Percentiles rank a stretch among this genome's conserved stretches.
phyloP scores from a whole-genome alignment of 169 alveolate species.

The Cystoisospora suis region DNA sequence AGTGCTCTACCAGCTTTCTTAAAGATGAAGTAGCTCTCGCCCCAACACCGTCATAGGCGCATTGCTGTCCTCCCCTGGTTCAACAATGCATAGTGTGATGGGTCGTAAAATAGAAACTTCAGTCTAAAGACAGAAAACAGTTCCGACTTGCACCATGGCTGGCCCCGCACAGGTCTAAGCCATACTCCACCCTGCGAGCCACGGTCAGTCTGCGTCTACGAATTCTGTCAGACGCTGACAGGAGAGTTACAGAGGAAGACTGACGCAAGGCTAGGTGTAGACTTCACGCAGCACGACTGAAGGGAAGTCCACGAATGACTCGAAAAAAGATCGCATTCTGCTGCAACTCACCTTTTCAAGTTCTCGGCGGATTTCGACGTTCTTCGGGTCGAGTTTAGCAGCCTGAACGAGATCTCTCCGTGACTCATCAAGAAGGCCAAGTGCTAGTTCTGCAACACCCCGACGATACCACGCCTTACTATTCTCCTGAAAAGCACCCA shows the following conservation, averaged over 20 bases:
- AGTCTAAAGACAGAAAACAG: too few relatives aligned
- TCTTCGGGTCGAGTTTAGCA: conserved; percentile 76
- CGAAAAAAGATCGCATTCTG: background rate
- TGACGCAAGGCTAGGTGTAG: background rate
- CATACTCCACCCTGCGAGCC: background rate
- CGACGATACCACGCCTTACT: conserved; percentile 79
- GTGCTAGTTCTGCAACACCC: conserved; percentile 79
- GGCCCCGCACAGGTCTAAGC: too few relatives aligned
- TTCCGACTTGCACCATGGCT: too few relatives aligned
- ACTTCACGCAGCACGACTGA: background rate
- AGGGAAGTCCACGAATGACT: background rate
- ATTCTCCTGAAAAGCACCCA: conserved; percentile 53
- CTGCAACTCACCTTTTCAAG: conserved; percentile 24
- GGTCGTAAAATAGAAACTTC: too few relatives aligned
- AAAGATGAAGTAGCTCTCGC: too few relatives aligned
- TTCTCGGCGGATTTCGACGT: conserved; percentile 67
- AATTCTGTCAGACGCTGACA: background rate
- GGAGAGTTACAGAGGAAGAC: background rate
- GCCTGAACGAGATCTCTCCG: conserved; percentile 72
- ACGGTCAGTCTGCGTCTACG: background rate
- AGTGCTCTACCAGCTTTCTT: too few relatives aligned
- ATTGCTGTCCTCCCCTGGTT: too few relatives aligned
- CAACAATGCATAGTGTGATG: too few relatives aligned
- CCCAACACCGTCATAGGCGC: too few relatives aligned
- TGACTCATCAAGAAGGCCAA: conserved; percentile 76